A percentile compares a stretch with the other conserved stretches of the same genome.
phyloP scores from a whole-genome alignment of 768 basidiomycete genomes.

The Omphalotus guepiniiformis region DNA sequence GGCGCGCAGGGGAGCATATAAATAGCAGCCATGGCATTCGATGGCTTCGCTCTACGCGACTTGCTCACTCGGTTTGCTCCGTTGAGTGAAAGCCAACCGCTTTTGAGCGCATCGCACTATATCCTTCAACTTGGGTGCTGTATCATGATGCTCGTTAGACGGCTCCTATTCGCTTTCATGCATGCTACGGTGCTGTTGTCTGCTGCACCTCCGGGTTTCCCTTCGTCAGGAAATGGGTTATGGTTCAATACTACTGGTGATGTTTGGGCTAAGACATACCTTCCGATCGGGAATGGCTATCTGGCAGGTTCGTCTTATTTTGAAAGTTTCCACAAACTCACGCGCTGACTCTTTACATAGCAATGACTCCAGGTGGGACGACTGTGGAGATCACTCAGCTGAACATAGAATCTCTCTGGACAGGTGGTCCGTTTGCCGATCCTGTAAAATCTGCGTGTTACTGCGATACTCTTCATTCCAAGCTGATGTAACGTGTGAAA shows the following conservation, averaged over 20 bases:
- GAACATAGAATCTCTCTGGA: constrained; percentile 76
- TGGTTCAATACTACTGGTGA: constrained; percentile 58
- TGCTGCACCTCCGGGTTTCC: constrained; percentile 46
- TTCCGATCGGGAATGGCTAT: constrained; percentile 74
- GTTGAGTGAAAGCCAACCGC: too few species aligned
- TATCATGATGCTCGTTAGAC: background rate
- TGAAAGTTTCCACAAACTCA: background rate
- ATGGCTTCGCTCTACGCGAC: too few species aligned
- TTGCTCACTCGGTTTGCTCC: too few species aligned
- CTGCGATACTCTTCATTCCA: background rate
- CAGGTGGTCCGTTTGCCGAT: constrained; percentile 68
- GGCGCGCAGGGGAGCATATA: too few species aligned
- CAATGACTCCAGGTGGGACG: constrained; percentile 63
- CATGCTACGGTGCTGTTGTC: constrained; percentile 8
- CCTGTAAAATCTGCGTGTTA: constrained; percentile 37
- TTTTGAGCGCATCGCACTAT: too few species aligned
- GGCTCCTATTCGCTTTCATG: background rate
- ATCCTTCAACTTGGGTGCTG: background rate
- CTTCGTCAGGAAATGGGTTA: constrained; percentile 67
- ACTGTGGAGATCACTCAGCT: constrained; percentile 57
- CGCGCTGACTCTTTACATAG: constrained; percentile 26
- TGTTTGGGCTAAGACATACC: constrained; percentile 55
- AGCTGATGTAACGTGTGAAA: constrained; percentile 15
- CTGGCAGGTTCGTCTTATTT: constrained; percentile 45
- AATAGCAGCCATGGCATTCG: too few species aligned